Base-by-base conservation (phyloP, 805 yeast species). In the Citeromyces nyonsensis region DNA sequence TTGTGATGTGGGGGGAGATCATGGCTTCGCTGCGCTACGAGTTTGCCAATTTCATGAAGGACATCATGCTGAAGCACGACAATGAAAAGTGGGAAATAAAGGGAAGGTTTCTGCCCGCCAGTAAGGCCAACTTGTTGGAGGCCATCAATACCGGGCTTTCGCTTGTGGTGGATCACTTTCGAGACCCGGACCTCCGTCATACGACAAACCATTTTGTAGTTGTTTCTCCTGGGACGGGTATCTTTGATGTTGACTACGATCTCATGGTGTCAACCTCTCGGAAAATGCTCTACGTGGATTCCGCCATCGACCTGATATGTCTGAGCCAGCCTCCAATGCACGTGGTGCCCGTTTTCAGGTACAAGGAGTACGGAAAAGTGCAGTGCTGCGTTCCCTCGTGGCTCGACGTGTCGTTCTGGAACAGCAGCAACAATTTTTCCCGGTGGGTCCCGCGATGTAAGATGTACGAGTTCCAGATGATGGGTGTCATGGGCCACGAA, bases 401-500 rank as follows among this genome's bases (percentile, higher is more conserved):
- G 96, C 69, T 91, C 44, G 95, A 93, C 48, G 78, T 86, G 10
- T 85, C 95, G 0, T 91, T 80, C 46, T 91, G 94, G 81, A 72
- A 68, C 34, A 82, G 78, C 32, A 50, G 63, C 3, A 58, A 61
- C 20, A 56, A 59, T 13, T 44, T 52, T 4, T 59, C 60, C 24
- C 79, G 71, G 41, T 88, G 97, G 96, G 67, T 78, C n/a, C 96
- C 98, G 0, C 61, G 91, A 25, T 85, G 96, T 52, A 84, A 83
- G 44, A 86, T 91, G 32, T 88, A 91, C 51, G 97, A 88, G 45
- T 55, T 91, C 12, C 97, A 91, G 50, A 91, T 91, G 96, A 88
- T 88, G 93, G 97, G 97, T 0, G 69, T 91, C 6, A 84, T 88
- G 77, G 97, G 88, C 44, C 83, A 82, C 43, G 95, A 91, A 45